Evolutionary conservation across 805 yeast species (phyloP).

Genomic region (Hermanozyma aechmeae): DNA sequence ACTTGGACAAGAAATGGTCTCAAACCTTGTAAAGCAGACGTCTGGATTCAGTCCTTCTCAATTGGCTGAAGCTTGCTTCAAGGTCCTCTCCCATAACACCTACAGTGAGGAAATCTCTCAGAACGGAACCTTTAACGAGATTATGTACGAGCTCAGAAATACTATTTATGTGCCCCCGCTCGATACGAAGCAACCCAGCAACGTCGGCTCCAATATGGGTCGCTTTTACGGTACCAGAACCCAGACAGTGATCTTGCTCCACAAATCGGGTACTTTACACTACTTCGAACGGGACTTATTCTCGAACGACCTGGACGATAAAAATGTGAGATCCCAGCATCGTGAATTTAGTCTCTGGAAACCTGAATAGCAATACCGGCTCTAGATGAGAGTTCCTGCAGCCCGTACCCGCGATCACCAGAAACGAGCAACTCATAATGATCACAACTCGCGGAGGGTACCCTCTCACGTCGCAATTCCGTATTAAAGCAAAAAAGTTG

Average conservation of each 20-base stretch:
- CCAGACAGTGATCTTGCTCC: constrained; percentile 65
- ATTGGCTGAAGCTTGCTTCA: constrained; percentile 44
- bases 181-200: too few relatives aligned
- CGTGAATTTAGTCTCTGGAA: too few relatives aligned
- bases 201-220: not conserved
- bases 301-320: too few relatives aligned
- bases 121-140: constrained; percentile 11
- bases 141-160: constrained; percentile 35
- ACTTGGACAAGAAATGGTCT: constrained; percentile 32
- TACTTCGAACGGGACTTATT: constrained; percentile 58
- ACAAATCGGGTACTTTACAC: constrained; percentile 38
- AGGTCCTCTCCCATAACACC: constrained; percentile 38
- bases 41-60: too few relatives aligned
- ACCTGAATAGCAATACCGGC: too few relatives aligned
- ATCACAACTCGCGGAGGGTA: too few relatives aligned
- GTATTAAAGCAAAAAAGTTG: too few relatives aligned
- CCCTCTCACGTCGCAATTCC: too few relatives aligned
- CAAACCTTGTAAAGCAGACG: not conserved
- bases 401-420: too few relatives aligned
- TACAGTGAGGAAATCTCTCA: constrained; percentile 21
- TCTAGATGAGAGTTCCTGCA: too few relatives aligned
- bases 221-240: constrained; percentile 72
- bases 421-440: too few relatives aligned
- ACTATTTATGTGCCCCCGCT: constrained; percentile 72
- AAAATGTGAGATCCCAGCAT: too few relatives aligned